Evolutionary conservation across 1,139 yeast genomes (phyloP), one percentile per base, ranked within the genome.

Genomic region (Scheffersomyces titani): DNA sequence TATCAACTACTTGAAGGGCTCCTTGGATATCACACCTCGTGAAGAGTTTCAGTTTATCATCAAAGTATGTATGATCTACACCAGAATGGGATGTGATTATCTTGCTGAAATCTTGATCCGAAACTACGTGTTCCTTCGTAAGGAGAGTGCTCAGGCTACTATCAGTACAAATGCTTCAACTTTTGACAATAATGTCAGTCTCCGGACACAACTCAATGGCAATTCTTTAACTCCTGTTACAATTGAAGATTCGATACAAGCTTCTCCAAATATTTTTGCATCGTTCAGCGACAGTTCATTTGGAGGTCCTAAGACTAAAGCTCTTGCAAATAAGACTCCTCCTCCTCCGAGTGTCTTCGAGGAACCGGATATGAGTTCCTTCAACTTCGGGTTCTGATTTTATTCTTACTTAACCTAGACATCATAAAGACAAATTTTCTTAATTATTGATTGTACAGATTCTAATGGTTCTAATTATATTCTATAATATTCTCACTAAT

Each of bases 71-170:
- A 75, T 82, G 51, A 89, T 91, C 57, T 90, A 92, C 65, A 78
- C 85, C 16, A 78, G 97, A 58, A 92, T 93, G 97, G 98, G 98
- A 0, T 93, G 98, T 74, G 97, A 93, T 64, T 83, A 87, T 61
- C 70, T 93, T 51, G 87, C 93, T 0, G 68, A 90, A 19, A 80
- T 86, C 51, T 70, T 92, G 53, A 75, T 90, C 3, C 76, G 77
- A 53, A 84, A 83, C 58, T 93, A 98, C 98, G 74, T 74, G 44
- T 93, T 92, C 66, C 18, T 46, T 18, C 49, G 49, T 5, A 46
- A 22, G 9, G 49, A 46, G 22, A 19, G 18, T 2, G 20, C 22
- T 22, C 20, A 46, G 49, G 40, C 40, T 48, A 44, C 30, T 16
- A 54, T 47, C 20, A 46, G 46, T 9, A 19, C 61, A 47, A 60